Evolutionary conservation across 202 grass and related monocot genomes (phyloP).

Genomic region (Panicum hallii): DNA sequence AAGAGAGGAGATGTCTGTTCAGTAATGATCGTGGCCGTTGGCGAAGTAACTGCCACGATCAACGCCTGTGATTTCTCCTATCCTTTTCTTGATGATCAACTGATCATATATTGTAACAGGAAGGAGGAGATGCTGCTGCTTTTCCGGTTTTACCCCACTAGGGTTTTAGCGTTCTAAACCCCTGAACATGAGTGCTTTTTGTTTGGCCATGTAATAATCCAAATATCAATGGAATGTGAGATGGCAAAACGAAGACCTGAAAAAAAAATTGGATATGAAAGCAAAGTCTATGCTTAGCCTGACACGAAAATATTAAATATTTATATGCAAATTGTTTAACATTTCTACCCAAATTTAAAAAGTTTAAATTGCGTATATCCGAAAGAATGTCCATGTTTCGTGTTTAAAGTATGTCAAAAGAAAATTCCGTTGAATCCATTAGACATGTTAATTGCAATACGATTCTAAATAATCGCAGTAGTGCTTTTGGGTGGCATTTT

Average conservation of each 20-base stretch:
- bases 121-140: too few relatives aligned
- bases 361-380: not conserved
- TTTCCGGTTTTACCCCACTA: slow-evolving; percentile 9
- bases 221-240: not conserved
- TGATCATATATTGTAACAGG: too few relatives aligned
- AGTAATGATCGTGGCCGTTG: too few relatives aligned
- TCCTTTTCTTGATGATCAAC: too few relatives aligned
- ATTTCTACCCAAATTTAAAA: not conserved
- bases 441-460: not conserved
- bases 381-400: not conserved
- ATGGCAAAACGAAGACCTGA: not conserved
- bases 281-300: not conserved
- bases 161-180: not conserved
- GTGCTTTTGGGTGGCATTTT: not conserved
- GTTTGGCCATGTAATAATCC: not conserved
- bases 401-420: not conserved
- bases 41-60: too few relatives aligned
- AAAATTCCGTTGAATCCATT: not conserved
- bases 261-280: not conserved
- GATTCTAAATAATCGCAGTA: not conserved
- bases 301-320: too few relatives aligned
- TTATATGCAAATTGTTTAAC: not conserved
- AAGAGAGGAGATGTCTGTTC: too few relatives aligned
- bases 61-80: too few relatives aligned
- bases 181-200: not conserved